phyloP scores from a whole-genome alignment of 495 filamentous ascomycete species.

The Penicillium coffeae region DNA sequence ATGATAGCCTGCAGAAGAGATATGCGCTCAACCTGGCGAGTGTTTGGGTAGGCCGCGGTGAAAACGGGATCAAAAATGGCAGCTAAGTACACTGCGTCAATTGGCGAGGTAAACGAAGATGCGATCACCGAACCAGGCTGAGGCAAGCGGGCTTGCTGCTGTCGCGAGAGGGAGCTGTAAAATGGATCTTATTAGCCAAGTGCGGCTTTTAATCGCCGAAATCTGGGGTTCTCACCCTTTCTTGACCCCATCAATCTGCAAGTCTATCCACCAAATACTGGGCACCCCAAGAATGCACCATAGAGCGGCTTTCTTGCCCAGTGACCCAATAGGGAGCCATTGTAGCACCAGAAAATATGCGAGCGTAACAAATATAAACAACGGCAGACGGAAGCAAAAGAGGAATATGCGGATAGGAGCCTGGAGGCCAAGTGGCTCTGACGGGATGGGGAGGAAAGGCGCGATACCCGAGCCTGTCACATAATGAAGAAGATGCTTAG shows the following conservation, averaged over 20 bases:
- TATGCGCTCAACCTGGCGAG: conserved; percentile 67
- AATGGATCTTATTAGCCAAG: background rate
- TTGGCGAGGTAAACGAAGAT: conserved; percentile 82
- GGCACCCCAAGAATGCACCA: conserved; percentile 84
- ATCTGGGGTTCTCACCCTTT: conserved; percentile 72
- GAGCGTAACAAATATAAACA: conserved; percentile 64
- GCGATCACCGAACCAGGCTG: conserved; percentile 76
- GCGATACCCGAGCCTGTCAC: conserved; percentile 85
- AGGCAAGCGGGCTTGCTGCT: conserved; percentile 68
- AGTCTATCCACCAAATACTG: conserved; percentile 95
- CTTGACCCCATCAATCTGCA: conserved; percentile 92
- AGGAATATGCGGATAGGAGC: conserved; percentile 64
- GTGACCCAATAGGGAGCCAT: conserved; percentile 78
- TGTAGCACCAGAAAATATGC: conserved; percentile 78
- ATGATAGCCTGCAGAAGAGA: conserved; percentile 70
- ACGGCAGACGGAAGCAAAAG: conserved; percentile 74
- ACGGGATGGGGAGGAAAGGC: conserved; percentile 81
- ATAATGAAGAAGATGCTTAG: conserved; percentile 5
- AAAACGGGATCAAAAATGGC: conserved; percentile 96
- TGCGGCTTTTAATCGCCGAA: too few relatives aligned
- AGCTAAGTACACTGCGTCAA: conserved; percentile 93
- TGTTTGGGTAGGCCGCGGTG: conserved; percentile 72
- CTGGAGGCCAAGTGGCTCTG: conserved; percentile 54
- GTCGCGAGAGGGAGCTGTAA: conserved; percentile 51
- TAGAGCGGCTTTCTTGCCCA: conserved; percentile 74